A percentile compares a stretch with the other conserved stretches of the same genome.
Evolutionary conservation across 2,329 filamentous ascomycete species (phyloP).

Genomic region (Fusarium pseudonygamai): DNA sequence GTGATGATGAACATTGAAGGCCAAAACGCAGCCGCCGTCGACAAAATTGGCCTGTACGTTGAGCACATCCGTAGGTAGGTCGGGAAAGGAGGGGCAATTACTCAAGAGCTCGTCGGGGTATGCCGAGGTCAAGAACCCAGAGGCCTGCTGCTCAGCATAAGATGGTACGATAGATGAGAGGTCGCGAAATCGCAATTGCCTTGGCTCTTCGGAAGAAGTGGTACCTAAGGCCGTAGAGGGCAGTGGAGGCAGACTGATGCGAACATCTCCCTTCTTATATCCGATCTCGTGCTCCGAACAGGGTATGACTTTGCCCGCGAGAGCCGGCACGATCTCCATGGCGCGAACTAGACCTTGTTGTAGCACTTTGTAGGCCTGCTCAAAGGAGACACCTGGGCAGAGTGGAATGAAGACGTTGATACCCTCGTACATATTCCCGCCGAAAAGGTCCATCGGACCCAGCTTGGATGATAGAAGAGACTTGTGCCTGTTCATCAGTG

Average conservation of each 20-base stretch:
- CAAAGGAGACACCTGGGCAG: neutral
- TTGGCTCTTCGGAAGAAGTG: rapidly evolving
- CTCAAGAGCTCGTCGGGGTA: neutral
- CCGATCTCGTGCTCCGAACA: neutral
- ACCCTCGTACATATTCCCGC: neutral
- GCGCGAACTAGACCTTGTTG: neutral
- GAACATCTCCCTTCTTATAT: neutral
- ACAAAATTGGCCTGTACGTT: neutral
- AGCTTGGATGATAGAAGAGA: neutral
- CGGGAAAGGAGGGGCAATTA: neutral
- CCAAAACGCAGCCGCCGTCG: neutral
- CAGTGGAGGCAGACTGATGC: neutral
- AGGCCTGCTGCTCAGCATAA: neutral
- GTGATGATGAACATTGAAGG: neutral
- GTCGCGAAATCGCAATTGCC: neutral
- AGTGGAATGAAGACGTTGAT: neutral
- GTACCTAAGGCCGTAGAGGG: neutral
- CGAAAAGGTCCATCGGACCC: neutral
- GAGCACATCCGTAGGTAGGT: neutral
- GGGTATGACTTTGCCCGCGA: neutral
- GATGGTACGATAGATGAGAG: neutral
- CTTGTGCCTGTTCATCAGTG: neutral
- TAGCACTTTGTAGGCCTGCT: neutral
- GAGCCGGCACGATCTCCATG: neutral
- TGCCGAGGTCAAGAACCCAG: neutral